phyloP scores from a whole-genome alignment of 306 rosid genomes.

The Dalbergia cochinchinensis region DNA sequence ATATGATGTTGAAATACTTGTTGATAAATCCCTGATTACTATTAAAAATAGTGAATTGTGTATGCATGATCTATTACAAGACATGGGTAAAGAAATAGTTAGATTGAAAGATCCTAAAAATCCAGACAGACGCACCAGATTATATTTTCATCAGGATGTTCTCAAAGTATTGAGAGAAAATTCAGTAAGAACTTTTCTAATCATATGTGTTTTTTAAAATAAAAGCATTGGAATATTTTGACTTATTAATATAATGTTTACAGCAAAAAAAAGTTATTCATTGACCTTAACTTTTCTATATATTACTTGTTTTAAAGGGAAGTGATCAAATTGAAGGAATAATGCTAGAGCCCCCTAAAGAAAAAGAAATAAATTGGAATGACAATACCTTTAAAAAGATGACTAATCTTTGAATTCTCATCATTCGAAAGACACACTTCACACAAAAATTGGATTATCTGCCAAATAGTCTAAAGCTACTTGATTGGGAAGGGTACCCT shows the following conservation, averaged over 20 bases:
- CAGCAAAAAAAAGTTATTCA: neutral
- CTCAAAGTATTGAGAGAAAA: neutral
- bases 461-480: neutral
- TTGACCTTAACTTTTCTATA: neutral
- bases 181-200: neutral
- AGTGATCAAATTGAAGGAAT: conserved; percentile 4
- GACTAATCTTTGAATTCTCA: neutral
- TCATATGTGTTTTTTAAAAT: neutral
- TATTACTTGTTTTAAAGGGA: neutral
- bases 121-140: neutral
- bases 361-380: neutral
- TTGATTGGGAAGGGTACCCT: conserved; percentile 7
- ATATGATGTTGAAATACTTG: neutral
- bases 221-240: too few relatives aligned
- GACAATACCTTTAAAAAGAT: neutral
- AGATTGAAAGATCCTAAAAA: neutral
- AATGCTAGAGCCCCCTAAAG: neutral
- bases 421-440: neutral
- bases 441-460: neutral
- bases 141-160: neutral
- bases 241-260: neutral
- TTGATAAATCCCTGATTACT: neutral
- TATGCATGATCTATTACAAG: conserved; percentile 21
- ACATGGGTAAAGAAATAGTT: conserved; percentile 21
- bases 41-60: neutral